A percentile compares a stretch with the other conserved stretches of the same genome.
phyloP scores from a whole-genome alignment of 1,139 yeast species.

The Sugiyamaella xylanicola region DNA sequence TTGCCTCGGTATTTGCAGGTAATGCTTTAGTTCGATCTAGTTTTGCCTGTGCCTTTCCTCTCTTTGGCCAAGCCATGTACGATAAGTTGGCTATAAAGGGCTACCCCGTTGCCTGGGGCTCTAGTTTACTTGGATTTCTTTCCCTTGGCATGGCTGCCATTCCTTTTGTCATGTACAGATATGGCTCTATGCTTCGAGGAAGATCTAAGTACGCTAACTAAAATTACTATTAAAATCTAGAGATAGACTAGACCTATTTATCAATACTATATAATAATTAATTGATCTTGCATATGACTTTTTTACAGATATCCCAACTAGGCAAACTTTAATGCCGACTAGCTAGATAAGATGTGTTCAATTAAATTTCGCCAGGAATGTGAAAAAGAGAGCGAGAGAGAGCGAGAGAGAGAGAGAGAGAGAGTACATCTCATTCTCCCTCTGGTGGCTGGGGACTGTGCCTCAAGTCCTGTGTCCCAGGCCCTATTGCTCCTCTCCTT shows the following conservation, averaged over 20 bases:
- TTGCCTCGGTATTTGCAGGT: slow-evolving; percentile 63
- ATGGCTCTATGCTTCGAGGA: slow-evolving; percentile 33
- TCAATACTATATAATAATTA: not conserved
- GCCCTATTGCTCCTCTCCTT: too few species aligned
- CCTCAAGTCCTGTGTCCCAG: too few species aligned
- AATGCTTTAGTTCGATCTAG: slow-evolving; percentile 55
- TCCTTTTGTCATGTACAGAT: slow-evolving; percentile 32
- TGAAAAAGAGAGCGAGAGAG: too few species aligned
- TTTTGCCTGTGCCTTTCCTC: slow-evolving; percentile 64
- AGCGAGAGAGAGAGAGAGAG: too few species aligned
- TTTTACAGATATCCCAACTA: not conserved
- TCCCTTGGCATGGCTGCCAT: slow-evolving; percentile 49
- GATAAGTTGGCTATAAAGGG: slow-evolving; percentile 47
- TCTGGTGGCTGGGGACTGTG: too few species aligned
- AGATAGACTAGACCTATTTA: not conserved
- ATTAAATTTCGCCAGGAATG: too few species aligned
- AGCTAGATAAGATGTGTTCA: not conserved
- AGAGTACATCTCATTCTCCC: too few species aligned
- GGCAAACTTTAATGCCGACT: not conserved
- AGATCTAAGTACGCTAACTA: slow-evolving; percentile 37
- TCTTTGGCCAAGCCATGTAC: slow-evolving; percentile 58
- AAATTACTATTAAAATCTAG: not conserved
- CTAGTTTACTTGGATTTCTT: slow-evolving; percentile 51
- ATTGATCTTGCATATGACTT: not conserved
- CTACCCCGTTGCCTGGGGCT: slow-evolving; percentile 64